Conservation (phyloP, 352 stramenopile species). For the Phytophthora europaea region DNA sequence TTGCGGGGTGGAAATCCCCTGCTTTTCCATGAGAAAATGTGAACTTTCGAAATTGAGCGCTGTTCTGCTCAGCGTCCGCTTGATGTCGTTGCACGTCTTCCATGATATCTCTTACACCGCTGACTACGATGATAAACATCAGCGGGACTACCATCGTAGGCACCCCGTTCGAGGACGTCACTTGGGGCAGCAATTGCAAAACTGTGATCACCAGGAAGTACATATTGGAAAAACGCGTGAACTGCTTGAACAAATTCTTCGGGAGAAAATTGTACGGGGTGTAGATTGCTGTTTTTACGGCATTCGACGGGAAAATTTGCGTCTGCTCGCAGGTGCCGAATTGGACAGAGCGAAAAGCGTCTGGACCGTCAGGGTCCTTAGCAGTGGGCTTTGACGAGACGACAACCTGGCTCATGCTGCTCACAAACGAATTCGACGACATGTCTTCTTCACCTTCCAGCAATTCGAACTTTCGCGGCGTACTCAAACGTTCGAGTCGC, state of each 20-base stretch:
- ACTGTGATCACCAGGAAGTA: slow-evolving; percentile 93
- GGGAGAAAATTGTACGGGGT: slow-evolving; percentile 69
- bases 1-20: slow-evolving; percentile 30
- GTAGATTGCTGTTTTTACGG: slow-evolving; percentile 70
- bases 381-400: slow-evolving; percentile 19
- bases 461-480: slow-evolving; percentile 15
- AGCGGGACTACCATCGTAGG: slow-evolving; percentile 89
- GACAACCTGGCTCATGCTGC: slow-evolving; percentile 35
- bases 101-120: slow-evolving; percentile 78
- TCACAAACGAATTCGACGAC: slow-evolving; percentile 17
- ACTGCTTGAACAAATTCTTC: slow-evolving; percentile 85
- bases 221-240: slow-evolving; percentile 89
- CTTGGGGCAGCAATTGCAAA: slow-evolving; percentile 83
- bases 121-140: slow-evolving; percentile 88
- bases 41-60: slow-evolving; percentile 40
- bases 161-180: slow-evolving; percentile 85
- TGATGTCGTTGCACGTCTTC: slow-evolving; percentile 85
- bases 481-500: slow-evolving; percentile 17
- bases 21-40: slow-evolving; percentile 22
- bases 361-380: slow-evolving; percentile 2
- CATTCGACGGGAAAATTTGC: slow-evolving; percentile 53
- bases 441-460: slow-evolving; percentile 25
- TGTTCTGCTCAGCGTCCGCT: slow-evolving; percentile 78
- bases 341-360: slow-evolving; percentile 34
- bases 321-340: slow-evolving; percentile 33